These are phyloP conservation scores for Colletotrichum spinosum DNA, from an alignment of 2,329 filamentous ascomycete species.

Conservation along the genomic window DNA sequence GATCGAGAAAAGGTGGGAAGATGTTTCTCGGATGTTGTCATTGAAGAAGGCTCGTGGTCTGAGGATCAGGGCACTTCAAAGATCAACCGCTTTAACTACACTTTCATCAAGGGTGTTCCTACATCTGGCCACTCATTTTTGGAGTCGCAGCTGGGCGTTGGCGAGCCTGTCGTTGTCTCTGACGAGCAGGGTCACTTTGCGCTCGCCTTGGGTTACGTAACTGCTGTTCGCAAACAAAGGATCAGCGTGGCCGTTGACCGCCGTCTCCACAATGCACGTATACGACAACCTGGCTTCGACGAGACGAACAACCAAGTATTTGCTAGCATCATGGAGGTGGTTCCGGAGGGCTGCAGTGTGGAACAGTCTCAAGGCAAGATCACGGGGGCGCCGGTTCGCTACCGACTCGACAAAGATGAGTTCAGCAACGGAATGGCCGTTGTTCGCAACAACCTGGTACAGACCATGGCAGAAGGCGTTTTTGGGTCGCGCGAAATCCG, in stretches of 20 bases:
- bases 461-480: slow-evolving; percentile 85
- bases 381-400: slow-evolving; percentile 70
- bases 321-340: slow-evolving; percentile 90
- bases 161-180: slow-evolving; percentile 95
- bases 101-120: slow-evolving; percentile 77
- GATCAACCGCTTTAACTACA: slow-evolving; percentile 93
- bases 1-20: slow-evolving; percentile 90
- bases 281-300: slow-evolving; percentile 81
- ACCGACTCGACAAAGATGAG: slow-evolving; percentile 95
- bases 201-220: slow-evolving; percentile 90
- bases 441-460: slow-evolving; percentile 92
- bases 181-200: slow-evolving; percentile 97
- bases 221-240: slow-evolving; percentile 77
- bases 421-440: slow-evolving; percentile 98
- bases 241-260: slow-evolving; percentile 93
- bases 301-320: slow-evolving; percentile 84
- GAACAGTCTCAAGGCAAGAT: slow-evolving; percentile 64
- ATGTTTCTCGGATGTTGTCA: slow-evolving; percentile 89
- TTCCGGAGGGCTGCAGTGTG: slow-evolving; percentile 63
- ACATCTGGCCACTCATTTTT: slow-evolving; percentile 81
- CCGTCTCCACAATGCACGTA: slow-evolving; percentile 86
- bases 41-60: slow-evolving; percentile 80
- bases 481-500: slow-evolving; percentile 79
- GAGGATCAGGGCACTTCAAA: slow-evolving; percentile 79
- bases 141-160: slow-evolving; percentile 87